Evolutionary conservation across 371 early-diverging fungal species (phyloP).

Genomic region (Rhizopus sp.): DNA sequence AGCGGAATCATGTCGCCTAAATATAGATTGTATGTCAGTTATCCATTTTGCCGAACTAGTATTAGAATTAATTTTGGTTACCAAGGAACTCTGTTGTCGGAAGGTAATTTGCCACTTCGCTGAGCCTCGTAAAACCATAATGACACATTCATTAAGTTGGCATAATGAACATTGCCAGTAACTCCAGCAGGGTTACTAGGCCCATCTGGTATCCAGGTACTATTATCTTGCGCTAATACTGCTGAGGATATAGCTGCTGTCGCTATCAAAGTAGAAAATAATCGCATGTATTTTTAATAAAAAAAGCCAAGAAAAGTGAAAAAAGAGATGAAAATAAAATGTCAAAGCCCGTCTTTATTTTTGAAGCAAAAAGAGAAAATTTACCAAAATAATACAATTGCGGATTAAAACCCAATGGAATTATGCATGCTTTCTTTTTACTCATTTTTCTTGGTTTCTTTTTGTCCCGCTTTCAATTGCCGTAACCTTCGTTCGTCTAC

Average conservation of each 20-base stretch:
- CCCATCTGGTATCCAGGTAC: conserved; percentile 13
- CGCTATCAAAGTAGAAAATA: not conserved
- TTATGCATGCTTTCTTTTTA: conserved; percentile 6
- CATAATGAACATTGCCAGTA: conserved; percentile 30
- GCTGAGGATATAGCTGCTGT: not conserved
- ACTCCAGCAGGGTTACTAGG: conserved; percentile 21
- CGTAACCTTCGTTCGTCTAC: conserved; percentile 56
- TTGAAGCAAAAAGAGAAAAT: conserved; percentile 2
- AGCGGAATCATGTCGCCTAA: conserved; percentile 58
- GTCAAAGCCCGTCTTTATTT: not conserved
- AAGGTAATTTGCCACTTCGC: conserved; percentile 54
- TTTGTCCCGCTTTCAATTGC: conserved; percentile 47
- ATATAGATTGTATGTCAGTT: not conserved
- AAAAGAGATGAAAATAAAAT: conserved; percentile 1
- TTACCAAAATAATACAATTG: not conserved
- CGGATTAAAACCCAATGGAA: conserved; percentile 3
- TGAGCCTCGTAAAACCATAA: conserved; percentile 64
- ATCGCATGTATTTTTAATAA: not conserved
- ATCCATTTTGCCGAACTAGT: not conserved
- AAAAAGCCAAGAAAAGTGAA: conserved; percentile 2
- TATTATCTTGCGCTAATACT: not conserved
- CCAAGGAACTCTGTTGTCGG: conserved; percentile 58
- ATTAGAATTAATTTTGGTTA: conserved; percentile 4
- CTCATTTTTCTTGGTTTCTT: conserved; percentile 20
- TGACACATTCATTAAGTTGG: conserved; percentile 38